Evolutionary conservation across 257 asterid genomes (phyloP).

Genomic region (Nicotiana paniculata): DNA sequence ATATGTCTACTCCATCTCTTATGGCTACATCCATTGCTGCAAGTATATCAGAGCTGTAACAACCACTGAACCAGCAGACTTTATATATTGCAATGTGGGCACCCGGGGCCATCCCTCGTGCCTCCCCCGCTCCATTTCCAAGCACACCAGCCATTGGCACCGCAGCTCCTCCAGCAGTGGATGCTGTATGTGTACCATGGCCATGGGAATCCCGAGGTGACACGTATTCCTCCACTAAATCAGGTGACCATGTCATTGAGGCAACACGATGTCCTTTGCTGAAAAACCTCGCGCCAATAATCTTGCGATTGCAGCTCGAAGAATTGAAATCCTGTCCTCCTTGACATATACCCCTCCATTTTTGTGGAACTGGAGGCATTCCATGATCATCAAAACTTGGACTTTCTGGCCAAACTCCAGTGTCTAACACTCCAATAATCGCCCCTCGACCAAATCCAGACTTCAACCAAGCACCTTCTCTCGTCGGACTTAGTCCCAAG

Average conservation of each 20-base stretch:
- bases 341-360: slow-evolving; percentile 81
- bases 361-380: slow-evolving; percentile 65
- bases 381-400: slow-evolving; percentile 72
- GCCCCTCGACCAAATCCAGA: slow-evolving; percentile 67
- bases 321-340: slow-evolving; percentile 47
- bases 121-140: slow-evolving; percentile 66
- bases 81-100: slow-evolving; percentile 74
- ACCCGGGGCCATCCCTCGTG: slow-evolving; percentile 79
- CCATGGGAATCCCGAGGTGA: slow-evolving; percentile 87
- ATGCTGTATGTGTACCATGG: slow-evolving; percentile 86
- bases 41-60: slow-evolving; percentile 87
- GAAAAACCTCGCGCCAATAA: slow-evolving; percentile 76
- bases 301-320: slow-evolving; percentile 60
- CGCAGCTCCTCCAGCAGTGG: slow-evolving; percentile 65
- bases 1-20: slow-evolving; percentile 70
- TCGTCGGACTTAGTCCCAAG: slow-evolving; percentile 53
- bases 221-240: slow-evolving; percentile 37
- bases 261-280: slow-evolving; percentile 75
- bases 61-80: slow-evolving; percentile 84
- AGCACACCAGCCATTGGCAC: slow-evolving; percentile 51
- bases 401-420: slow-evolving; percentile 88
- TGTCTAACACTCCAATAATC: slow-evolving; percentile 74
- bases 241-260: slow-evolving; percentile 31
- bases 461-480: slow-evolving; percentile 52
- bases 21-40: slow-evolving; percentile 91